phyloP scores from a whole-genome alignment of 306 rosid genomes.

The Cicer cuneatum region DNA sequence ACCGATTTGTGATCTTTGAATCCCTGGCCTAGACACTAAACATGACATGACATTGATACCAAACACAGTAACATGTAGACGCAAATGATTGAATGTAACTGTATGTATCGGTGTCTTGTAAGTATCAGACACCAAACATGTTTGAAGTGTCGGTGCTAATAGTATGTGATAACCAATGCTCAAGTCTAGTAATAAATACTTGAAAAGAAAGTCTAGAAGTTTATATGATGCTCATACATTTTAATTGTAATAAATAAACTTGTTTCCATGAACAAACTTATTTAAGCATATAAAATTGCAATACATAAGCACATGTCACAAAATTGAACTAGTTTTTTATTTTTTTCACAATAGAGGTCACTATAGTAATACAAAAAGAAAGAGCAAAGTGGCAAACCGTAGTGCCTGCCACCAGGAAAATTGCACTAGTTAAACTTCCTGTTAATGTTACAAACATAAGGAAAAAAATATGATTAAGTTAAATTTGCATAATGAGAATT shows the following conservation, averaged over 20 bases:
- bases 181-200: not conserved
- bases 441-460: slow-evolving; percentile 29
- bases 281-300: not conserved
- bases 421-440: slow-evolving; percentile 76
- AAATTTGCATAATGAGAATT: not conserved
- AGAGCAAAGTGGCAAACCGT: slow-evolving; percentile 53
- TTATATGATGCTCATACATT: too few relatives aligned
- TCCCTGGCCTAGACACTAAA: not conserved
- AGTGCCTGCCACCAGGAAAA: slow-evolving; percentile 75
- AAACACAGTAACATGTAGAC: not conserved
- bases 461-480: not conserved
- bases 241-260: too few relatives aligned
- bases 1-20: not conserved
- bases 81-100: not conserved
- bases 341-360: not conserved
- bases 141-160: not conserved
- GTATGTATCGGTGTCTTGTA: not conserved
- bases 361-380: not conserved
- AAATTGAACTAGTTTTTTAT: not conserved
- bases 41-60: not conserved
- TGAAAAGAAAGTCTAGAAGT: too few relatives aligned
- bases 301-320: not conserved
- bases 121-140: not conserved
- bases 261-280: too few relatives aligned
- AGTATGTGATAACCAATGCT: not conserved